Conservation (phyloP, 495 filamentous ascomycete genomes). For the Penicillium malachiteum region DNA sequence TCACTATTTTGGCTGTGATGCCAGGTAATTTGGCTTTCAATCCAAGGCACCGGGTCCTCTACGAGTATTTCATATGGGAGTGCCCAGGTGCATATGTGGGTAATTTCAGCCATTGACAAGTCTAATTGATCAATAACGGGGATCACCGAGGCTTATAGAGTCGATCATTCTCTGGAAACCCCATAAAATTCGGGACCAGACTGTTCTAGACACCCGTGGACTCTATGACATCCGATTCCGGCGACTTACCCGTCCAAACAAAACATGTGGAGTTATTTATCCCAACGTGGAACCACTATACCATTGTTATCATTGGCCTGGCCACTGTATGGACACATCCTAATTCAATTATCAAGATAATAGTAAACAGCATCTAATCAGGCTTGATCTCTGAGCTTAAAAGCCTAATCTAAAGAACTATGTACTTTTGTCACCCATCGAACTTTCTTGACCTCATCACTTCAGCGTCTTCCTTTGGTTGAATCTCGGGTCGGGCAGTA, state of each 20-base stretch:
- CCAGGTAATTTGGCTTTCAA: no score
- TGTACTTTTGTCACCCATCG: background rate
- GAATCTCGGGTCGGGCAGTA: background rate
- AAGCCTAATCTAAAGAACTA: no score
- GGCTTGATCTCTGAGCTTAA: no score
- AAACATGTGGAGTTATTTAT: background rate
- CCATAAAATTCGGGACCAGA: constrained; percentile 8
- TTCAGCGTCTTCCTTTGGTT: background rate
- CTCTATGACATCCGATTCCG: background rate
- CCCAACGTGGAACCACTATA: background rate
- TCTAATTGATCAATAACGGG: background rate
- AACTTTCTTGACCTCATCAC: constrained; percentile 19
- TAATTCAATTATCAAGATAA: background rate
- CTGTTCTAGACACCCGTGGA: background rate
- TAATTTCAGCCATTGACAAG: no score
- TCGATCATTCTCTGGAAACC: background rate
- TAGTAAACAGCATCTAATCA: no score
- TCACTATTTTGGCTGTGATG: no score
- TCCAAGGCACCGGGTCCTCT: no score
- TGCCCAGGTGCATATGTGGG: no score
- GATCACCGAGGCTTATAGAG: background rate
- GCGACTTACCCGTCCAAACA: background rate
- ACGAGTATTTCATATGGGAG: no score
- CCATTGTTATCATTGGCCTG: background rate
- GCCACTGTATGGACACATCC: background rate